Evolutionary conservation across 192 early-diverging fungal species (phyloP), one percentile per base, ranked within the genome.

Genomic region (Gigaspora rosea): DNA sequence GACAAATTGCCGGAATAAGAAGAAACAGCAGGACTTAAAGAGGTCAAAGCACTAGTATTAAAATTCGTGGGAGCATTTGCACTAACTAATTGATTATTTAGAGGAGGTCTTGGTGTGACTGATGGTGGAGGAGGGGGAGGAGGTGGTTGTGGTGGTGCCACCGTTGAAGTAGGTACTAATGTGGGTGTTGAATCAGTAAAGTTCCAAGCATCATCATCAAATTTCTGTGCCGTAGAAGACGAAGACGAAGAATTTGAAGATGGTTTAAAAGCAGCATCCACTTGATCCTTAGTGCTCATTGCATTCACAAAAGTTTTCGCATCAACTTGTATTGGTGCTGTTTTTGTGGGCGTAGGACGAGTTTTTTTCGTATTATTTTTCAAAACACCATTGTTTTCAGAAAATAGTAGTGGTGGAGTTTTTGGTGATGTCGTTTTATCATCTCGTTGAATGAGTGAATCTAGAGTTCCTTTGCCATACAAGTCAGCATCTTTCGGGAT

Each of bases 121-220:
- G 18, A 50, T 61, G 46, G 1, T 36, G 27, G 33, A 54, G 61
- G 61, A 3, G 63, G 75, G 4, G 59, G 75, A 9, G 63, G 49
- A 18, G 64, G 75, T 12, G 75, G 62, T 36, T 50, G 49, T 7
- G 64, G 63, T n/a, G 75, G 7, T 27, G 75, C 8, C 20, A 49
- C 3, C 4, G 75, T 13, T 59, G n/a, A 18, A 46, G 71, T 47
- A 22, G 56, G 56, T 20, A 41, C 32, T 10, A 61, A n/a, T 4
- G 57, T 5, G 2, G 54, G 32, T 41, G 52, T 56, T 33, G 27
- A 27, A 27, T 27, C 27, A 27, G 27, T 27, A 27, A 27, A 27
- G 27, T 36, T 72, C 88, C 88, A 89, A 7, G 86, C 88, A 74
- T 89, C 86, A 73, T 89, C 85, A 59, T 87, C 83, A 62, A 87